Conservation (phyloP, 495 filamentous ascomycete species). For the Margaritispora aquatica region DNA sequence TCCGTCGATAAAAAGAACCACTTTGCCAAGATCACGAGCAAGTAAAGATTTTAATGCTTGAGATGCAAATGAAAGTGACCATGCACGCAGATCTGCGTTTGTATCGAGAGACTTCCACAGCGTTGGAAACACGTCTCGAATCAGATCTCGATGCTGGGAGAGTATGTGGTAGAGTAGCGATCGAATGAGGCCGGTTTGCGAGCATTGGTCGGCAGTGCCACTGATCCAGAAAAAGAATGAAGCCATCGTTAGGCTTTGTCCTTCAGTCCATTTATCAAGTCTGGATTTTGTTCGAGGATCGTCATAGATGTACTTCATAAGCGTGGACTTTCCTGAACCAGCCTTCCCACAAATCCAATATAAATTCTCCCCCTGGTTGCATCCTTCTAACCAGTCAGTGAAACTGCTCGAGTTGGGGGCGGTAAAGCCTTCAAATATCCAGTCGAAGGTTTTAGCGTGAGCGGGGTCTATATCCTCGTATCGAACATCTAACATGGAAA, state of each 20-base stretch:
- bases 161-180: too few relatives aligned
- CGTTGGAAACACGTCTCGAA: too few relatives aligned
- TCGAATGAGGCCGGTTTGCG: too few relatives aligned
- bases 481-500: conserved; percentile 17
- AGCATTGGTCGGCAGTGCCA: too few relatives aligned
- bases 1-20: conserved; percentile 20
- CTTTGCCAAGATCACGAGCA: not conserved
- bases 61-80: too few relatives aligned
- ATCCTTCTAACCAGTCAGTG: conserved; percentile 18
- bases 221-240: conserved; percentile 41
- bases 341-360: conserved; percentile 33
- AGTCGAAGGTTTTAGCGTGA: conserved; percentile 21
- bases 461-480: conserved; percentile 21
- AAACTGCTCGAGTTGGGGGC: conserved; percentile 19
- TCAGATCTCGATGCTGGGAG: too few relatives aligned
- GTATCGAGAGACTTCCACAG: too few relatives aligned
- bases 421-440: conserved; percentile 16
- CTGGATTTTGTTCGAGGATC: conserved; percentile 6
- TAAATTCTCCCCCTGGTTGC: conserved; percentile 11
- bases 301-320: conserved; percentile 30
- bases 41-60: too few relatives aligned
- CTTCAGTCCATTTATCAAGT: conserved; percentile 21
- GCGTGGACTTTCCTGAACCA: conserved; percentile 33
- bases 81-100: too few relatives aligned
- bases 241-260: not conserved